These are phyloP conservation scores for Zymoseptoria ardabiliae DNA, from an alignment of 2,329 filamentous ascomycete genomes.

Conservation along the genomic window DNA sequence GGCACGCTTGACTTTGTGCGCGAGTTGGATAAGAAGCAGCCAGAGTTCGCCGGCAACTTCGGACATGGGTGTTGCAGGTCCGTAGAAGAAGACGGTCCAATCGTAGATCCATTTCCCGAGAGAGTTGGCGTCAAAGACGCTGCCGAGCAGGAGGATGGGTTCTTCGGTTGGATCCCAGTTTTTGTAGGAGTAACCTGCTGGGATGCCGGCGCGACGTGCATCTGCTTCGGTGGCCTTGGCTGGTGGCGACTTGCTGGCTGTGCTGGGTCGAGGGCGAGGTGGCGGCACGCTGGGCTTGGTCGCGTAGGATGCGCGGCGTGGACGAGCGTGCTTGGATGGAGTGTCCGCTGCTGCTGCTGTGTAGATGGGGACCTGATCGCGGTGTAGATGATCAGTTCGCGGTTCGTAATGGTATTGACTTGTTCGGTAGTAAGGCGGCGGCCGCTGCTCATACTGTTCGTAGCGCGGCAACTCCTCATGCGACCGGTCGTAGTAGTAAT, in stretches of 20 bases:
- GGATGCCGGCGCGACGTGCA: conserved; percentile 60
- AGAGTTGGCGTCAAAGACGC: conserved; percentile 95
- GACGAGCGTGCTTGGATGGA: conserved; percentile 24
- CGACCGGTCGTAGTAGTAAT: conserved; percentile 49
- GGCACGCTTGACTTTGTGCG: conserved; percentile 86
- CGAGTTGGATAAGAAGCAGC: conserved; percentile 87
- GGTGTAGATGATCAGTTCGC: conserved; percentile 46
- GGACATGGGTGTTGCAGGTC: conserved; percentile 71
- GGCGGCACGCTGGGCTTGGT: conserved; percentile 47
- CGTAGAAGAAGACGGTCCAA: conserved; percentile 92
- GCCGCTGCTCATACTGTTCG: conserved; percentile 35
- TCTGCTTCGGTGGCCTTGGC: conserved; percentile 58
- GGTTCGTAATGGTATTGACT: conserved; percentile 45
- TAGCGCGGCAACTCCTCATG: conserved; percentile 36
- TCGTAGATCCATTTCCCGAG: conserved; percentile 99
- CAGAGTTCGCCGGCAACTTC: conserved; percentile 92
- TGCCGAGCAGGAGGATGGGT: conserved; percentile 88
- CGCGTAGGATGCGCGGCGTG: conserved; percentile 39
- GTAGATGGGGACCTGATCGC: conserved; percentile 44
- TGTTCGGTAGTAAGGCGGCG: conserved; percentile 45
- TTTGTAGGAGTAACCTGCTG: conserved; percentile 86
- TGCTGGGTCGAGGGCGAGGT: conserved; percentile 37
- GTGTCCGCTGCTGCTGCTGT: conserved; percentile 33
- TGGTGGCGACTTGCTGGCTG: conserved; percentile 31
- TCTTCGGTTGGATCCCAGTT: conserved; percentile 96